Conservation (phyloP, 768 basidiomycete species). For the Pilatotrama ljubarskyi region DNA sequence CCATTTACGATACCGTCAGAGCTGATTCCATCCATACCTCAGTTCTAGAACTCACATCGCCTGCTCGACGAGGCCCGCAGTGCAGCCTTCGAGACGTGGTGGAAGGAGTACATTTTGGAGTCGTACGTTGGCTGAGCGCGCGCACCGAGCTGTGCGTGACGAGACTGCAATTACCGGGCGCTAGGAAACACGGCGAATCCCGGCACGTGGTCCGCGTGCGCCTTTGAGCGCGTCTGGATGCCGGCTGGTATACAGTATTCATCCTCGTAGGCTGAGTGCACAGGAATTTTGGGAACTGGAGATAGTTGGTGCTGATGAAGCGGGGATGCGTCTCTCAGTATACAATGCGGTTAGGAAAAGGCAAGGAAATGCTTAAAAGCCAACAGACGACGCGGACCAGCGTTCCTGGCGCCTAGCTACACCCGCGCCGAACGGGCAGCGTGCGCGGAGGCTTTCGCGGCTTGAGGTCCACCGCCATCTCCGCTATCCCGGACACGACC, state of each 20-base stretch:
- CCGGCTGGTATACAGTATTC: not conserved
- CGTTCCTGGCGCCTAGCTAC: constrained; percentile 6
- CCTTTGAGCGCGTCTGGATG: not conserved
- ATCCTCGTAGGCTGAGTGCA: too few relatives aligned
- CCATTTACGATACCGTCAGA: not conserved
- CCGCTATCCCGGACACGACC: not conserved
- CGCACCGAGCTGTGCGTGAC: not conserved
- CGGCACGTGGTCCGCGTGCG: constrained; percentile 2
- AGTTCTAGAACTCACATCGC: constrained; percentile 21
- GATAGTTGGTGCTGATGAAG: not conserved
- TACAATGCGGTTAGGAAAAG: not conserved
- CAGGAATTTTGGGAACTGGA: not conserved
- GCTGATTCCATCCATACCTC: too few relatives aligned
- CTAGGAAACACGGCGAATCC: constrained; percentile 4
- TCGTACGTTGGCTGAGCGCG: constrained; percentile 7
- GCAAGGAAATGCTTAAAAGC: not conserved
- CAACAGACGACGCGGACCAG: not conserved
- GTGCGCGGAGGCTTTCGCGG: not conserved
- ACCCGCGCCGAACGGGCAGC: not conserved
- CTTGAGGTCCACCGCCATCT: not conserved
- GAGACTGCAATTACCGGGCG: constrained; percentile 5
- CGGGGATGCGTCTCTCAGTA: too few relatives aligned
- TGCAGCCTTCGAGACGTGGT: constrained; percentile 19
- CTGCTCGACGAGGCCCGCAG: constrained; percentile 16
- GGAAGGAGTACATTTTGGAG: constrained; percentile 23